Percentiles rank a stretch among this genome's conserved stretches.
phyloP scores from a whole-genome alignment of 306 rosid genomes.

The Rosa persica region DNA sequence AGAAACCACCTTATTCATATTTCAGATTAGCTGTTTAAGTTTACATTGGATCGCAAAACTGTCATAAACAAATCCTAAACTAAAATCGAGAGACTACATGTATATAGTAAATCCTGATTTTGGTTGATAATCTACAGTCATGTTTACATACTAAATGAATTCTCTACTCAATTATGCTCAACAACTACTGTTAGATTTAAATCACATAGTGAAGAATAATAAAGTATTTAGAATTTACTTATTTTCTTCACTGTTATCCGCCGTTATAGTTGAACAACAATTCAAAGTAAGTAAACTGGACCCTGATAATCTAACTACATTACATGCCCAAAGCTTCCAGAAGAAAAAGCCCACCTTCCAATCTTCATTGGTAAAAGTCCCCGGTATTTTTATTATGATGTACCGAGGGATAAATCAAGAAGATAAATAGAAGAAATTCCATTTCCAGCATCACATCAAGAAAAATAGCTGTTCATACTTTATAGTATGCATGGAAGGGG shows the following conservation, averaged over 20 bases:
- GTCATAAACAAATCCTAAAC: background rate
- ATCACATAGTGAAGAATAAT: too few species aligned
- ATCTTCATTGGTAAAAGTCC: background rate
- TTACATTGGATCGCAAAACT: background rate
- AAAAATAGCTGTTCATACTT: background rate
- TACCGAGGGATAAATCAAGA: background rate
- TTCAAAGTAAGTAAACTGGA: too few species aligned
- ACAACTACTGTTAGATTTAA: too few species aligned
- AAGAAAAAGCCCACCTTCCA: background rate
- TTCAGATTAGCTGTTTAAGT: background rate
- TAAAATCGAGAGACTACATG: background rate
- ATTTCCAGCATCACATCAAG: background rate
- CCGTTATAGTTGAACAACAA: too few species aligned
- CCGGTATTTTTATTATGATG: background rate
- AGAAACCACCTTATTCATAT: background rate
- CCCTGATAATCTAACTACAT: background rate
- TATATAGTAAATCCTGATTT: background rate
- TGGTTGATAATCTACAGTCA: background rate
- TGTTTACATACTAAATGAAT: too few species aligned
- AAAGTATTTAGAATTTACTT: too few species aligned
- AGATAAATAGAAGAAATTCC: background rate
- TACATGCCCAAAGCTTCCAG: background rate
- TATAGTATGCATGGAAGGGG: background rate
- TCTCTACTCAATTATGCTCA: too few species aligned
- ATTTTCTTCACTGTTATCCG: too few species aligned